A percentile compares a stretch with the other conserved stretches of the same genome.
Conservation (phyloP, 2,329 filamentous ascomycete genomes). For the Sporothrix globosa region DNA sequence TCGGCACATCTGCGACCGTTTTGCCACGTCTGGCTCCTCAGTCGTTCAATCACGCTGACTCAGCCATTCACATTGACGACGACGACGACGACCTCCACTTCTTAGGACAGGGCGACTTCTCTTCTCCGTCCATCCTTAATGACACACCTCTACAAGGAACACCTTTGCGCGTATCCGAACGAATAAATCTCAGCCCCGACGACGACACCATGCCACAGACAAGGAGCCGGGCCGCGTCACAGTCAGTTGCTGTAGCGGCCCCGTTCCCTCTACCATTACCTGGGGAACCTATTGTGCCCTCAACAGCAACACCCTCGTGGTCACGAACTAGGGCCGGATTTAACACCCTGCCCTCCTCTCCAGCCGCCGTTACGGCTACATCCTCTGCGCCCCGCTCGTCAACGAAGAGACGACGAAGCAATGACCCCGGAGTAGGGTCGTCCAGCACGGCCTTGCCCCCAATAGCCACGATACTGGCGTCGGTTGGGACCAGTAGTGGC, state of each 20-base stretch:
- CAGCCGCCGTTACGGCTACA: background rate
- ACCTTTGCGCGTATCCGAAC: background rate
- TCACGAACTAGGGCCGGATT: background rate
- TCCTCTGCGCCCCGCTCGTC: conserved; percentile 2
- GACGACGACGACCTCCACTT: conserved; percentile 26
- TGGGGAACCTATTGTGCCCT: background rate
- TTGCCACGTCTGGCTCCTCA: background rate
- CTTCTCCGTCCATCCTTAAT: conserved; percentile 30
- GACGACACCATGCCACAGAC: conserved; percentile 31
- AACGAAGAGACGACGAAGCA: conserved; percentile 24
- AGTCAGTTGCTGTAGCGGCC: background rate
- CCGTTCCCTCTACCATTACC: conserved; percentile 12
- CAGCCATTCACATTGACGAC: background rate
- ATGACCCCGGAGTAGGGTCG: background rate
- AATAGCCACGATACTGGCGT: conserved; percentile 1
- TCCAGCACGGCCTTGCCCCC: background rate
- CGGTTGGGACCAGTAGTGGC: conserved; percentile 14
- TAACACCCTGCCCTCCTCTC: background rate
- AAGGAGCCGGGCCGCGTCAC: conserved; percentile 11
- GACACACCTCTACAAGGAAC: background rate
- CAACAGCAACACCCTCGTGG: background rate
- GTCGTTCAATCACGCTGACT: background rate
- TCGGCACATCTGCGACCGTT: background rate
- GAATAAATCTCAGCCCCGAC: background rate
- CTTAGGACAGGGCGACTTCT: conserved; percentile 23